A percentile compares a stretch with the other conserved stretches of the same genome.
Conservation (phyloP, 2,329 filamentous ascomycete genomes). For the Botrytis paeoniae region DNA sequence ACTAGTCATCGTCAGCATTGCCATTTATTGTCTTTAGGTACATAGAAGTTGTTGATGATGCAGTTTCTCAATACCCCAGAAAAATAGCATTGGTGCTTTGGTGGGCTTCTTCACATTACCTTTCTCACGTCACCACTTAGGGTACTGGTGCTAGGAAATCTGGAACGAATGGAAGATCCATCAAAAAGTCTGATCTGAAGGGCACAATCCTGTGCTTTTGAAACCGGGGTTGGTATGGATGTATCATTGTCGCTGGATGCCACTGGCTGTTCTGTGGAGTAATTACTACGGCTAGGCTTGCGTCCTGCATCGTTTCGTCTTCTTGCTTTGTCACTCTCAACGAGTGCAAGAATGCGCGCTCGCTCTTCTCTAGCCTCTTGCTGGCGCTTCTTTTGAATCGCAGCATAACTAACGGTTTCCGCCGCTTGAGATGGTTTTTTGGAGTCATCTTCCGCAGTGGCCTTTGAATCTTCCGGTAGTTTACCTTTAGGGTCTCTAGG, state of each 20-base stretch:
- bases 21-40: neutral
- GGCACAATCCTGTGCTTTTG: slow-evolving; percentile 46
- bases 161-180: slow-evolving; percentile 71
- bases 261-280: neutral
- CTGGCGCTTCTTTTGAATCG: slow-evolving; percentile 58
- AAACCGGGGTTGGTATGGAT: neutral
- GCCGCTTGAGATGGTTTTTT: slow-evolving; percentile 22
- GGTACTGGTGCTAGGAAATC: slow-evolving; percentile 63
- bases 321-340: slow-evolving; percentile 74
- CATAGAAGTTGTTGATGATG: neutral
- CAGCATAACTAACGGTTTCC: slow-evolving; percentile 48
- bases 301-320: slow-evolving; percentile 53
- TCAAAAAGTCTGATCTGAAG: slow-evolving; percentile 82
- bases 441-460: neutral
- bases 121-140: slow-evolving; percentile 65
- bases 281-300: slow-evolving; percentile 41
- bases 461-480: neutral
- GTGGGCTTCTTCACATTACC: neutral
- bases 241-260: slow-evolving; percentile 3
- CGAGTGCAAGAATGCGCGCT: slow-evolving; percentile 67
- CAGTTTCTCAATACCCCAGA: neutral
- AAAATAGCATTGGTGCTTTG: neutral
- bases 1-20: slow-evolving; percentile 40
- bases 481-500: neutral
- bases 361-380: slow-evolving; percentile 66